These are phyloP conservation scores for Nigrospora osmanthi DNA, from an alignment of 2,329 filamentous ascomycete species.

Conservation along the genomic window DNA sequence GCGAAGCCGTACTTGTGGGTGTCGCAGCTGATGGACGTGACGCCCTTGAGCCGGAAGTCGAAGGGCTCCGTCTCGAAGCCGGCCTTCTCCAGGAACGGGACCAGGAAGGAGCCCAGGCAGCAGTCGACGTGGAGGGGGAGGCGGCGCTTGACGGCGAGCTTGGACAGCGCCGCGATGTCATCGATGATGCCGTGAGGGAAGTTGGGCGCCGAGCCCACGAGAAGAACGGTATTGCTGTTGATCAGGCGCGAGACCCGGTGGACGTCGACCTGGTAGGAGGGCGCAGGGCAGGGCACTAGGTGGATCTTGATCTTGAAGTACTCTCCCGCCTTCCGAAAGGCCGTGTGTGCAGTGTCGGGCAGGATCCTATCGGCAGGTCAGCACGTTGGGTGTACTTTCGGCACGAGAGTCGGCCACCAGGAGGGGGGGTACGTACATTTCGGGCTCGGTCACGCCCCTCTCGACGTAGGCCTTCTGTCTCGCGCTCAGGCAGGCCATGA, in stretches of 20 bases:
- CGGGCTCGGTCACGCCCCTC: conserved; percentile 81
- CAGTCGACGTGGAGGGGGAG: conserved; percentile 94
- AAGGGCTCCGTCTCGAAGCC: conserved; percentile 85
- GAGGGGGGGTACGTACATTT: conserved; percentile 64
- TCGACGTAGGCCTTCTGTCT: conserved; percentile 83
- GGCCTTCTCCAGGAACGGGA: conserved; percentile 87
- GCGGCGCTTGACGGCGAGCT: conserved; percentile 69
- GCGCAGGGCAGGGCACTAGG: conserved; percentile 78
- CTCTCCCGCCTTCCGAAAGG: conserved; percentile 87
- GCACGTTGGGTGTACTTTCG: background rate
- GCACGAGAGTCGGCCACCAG: background rate
- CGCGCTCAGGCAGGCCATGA: conserved; percentile 89
- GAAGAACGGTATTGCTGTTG: conserved; percentile 87
- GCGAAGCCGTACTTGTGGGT: conserved; percentile 99
- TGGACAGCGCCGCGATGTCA: conserved; percentile 79
- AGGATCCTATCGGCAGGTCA: conserved; percentile 59
- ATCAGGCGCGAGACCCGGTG: conserved; percentile 73
- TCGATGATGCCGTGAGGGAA: conserved; percentile 98
- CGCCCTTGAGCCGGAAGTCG: conserved; percentile 89
- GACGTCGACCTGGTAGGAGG: conserved; percentile 76
- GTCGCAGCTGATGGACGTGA: conserved; percentile 92
- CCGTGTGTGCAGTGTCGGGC: conserved; percentile 88
- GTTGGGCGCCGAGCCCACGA: conserved; percentile 93
- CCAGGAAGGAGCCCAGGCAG: conserved; percentile 90
- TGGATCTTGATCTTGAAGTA: conserved; percentile 98